These are phyloP conservation scores for Penicillium nucicola DNA, from an alignment of 495 filamentous ascomycete genomes.

Conservation along the genomic window DNA sequence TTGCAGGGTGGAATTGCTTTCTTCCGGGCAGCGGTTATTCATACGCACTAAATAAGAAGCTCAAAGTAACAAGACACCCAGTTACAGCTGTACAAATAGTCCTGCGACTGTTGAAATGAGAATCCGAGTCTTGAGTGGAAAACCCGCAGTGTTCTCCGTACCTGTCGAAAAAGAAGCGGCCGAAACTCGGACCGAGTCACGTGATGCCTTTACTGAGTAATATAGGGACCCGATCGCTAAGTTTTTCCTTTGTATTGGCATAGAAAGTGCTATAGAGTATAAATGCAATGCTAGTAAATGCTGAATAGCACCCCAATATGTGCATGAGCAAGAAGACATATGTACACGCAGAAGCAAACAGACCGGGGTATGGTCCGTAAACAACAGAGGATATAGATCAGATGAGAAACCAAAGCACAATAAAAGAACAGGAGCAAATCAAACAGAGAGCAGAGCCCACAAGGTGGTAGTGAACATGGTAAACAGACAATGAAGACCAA, in stretches of 20 bases:
- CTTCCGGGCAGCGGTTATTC: constrained; percentile 5
- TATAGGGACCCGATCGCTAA: background rate
- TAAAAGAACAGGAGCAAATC: background rate
- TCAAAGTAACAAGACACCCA: background rate
- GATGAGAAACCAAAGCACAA: background rate
- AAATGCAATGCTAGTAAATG: background rate
- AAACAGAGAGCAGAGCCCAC: constrained; percentile 3
- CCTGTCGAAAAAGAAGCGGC: constrained; percentile 21
- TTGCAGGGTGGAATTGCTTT: constrained; percentile 19
- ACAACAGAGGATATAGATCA: constrained; percentile 9
- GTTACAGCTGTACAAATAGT: too few species aligned
- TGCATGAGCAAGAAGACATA: constrained; percentile 24
- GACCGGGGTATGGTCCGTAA: constrained; percentile 16
- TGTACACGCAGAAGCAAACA: constrained; percentile 22
- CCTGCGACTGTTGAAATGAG: background rate
- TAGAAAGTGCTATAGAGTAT: background rate
- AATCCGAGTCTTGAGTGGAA: background rate
- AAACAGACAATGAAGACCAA: constrained; percentile 5
- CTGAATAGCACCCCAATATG: constrained; percentile 7
- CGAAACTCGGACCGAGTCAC: constrained; percentile 22
- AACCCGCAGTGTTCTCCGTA: background rate
- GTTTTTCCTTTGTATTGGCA: background rate
- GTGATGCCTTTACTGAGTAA: constrained; percentile 25
- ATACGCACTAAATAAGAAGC: background rate
- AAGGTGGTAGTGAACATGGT: background rate